phyloP scores from a whole-genome alignment of 805 yeast species.

The Brettanomyces sp. region DNA sequence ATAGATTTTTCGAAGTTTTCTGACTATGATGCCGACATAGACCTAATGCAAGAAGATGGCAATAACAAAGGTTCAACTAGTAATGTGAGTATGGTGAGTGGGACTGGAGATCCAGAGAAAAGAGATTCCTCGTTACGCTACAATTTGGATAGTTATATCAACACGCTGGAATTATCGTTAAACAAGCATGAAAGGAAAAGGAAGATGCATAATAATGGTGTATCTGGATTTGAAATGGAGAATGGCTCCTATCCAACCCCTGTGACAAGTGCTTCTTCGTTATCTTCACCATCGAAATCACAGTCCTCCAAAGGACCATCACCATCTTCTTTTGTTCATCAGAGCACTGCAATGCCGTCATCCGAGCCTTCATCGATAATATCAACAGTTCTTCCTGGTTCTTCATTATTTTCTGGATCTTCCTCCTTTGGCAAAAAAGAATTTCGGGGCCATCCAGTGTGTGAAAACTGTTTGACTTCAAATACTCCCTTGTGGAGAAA shows the following conservation, averaged over 20 bases:
- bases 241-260: constrained; percentile 6
- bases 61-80: too few relatives aligned
- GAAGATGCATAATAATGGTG: background rate
- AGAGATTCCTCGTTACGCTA: constrained; percentile 2
- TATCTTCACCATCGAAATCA: constrained; percentile 10
- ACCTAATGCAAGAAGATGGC: too few relatives aligned
- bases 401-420: constrained; percentile 5
- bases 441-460: constrained; percentile 29
- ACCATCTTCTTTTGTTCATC: background rate
- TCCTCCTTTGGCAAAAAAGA: background rate
- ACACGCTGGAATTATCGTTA: constrained; percentile 24
- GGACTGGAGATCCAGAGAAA: too few relatives aligned
- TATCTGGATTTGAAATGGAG: background rate
- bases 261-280: constrained; percentile 3
- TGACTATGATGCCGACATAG: constrained; percentile 3
- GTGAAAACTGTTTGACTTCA: constrained; percentile 84
- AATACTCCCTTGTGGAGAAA: constrained; percentile 94
- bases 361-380: constrained; percentile 4
- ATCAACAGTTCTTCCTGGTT: constrained; percentile 2
- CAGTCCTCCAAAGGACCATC: constrained; percentile 3
- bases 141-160: constrained; percentile 20
- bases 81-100: too few relatives aligned
- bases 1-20: constrained; percentile 20
- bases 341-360: background rate
- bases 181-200: constrained; percentile 15